Base-by-base conservation (phyloP, 202 grass and related monocot genomes). In the Cymbopogon flexuosus region DNA sequence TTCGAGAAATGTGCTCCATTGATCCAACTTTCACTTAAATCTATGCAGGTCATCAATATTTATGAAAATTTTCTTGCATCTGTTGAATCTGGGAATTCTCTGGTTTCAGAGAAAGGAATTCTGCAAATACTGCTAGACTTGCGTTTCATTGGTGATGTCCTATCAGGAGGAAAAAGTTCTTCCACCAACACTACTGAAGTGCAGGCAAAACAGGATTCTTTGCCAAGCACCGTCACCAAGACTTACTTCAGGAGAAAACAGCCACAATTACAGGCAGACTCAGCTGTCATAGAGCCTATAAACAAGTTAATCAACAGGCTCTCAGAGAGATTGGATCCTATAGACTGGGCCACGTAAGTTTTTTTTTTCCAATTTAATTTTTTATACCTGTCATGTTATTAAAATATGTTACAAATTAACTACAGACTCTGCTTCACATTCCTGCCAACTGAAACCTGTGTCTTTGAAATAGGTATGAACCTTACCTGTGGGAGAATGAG, bases 301-400 rank as follows among this genome's bases (percentile, higher is more conserved):
- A 91, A 75, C 56, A 99, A 87, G 65, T 82, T 99, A 72, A 87
- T 93, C 51, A 88, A 66, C 67, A 91, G 80, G 49, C 81, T 99
- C 59, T 96, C 96, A 41, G 88, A 87, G 40, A 96, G 92, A 83
- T 82, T 99, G 66, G 96, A 99, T 87, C 96, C 96, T 0, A 96
- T 99, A 85, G 96, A 99, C 62, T 99, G 96, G 96, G 96, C 96
- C 78, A 99, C 88, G 96, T 99, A 99, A 96, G 96, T 54, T 49
- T 15, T 72, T 31, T 31, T 46, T 72, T 82, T 72, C 57, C 19
- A 22, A 67, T 84, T 15, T 51, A 72, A 47, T n/a, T n/a, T n/a
- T 49, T 60, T 73, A 16, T 76, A 60, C 62, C 29, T 86, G 2
- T 76, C 21, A 62, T 30, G 19, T 62, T 62, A 70, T 60, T 70